Evolutionary conservation across 1,284 basidiomycete genomes (phyloP).

Genomic region (Naganishia albida): DNA sequence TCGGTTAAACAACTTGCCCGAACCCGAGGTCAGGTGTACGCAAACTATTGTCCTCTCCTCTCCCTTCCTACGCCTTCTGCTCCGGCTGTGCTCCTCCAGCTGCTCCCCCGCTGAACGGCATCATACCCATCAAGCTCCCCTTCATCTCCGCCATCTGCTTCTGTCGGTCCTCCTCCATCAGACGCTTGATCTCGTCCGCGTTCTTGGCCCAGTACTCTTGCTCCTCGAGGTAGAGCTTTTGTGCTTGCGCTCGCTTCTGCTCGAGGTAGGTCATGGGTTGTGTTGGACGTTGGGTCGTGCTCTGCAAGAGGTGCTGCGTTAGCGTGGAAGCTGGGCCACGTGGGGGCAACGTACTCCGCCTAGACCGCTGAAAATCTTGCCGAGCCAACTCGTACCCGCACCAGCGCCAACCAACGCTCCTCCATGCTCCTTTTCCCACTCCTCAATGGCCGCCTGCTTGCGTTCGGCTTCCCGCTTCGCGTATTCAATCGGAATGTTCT

Average conservation of each 20-base stretch:
- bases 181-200: constrained; percentile 74
- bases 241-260: constrained; percentile 81
- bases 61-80: constrained; percentile 37
- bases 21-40: no score
- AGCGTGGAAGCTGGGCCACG: no score
- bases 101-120: constrained; percentile 39
- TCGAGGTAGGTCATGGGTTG: constrained; percentile 84
- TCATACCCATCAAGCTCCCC: constrained; percentile 56
- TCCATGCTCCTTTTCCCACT: constrained; percentile 71
- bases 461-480: constrained; percentile 80
- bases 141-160: constrained; percentile 65
- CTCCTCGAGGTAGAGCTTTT: constrained; percentile 79
- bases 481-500: constrained; percentile 86
- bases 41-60: no score
- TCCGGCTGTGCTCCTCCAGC: neutral
- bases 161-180: constrained; percentile 70
- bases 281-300: constrained; percentile 43
- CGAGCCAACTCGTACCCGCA: constrained; percentile 55
- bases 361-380: constrained; percentile 63
- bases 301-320: constrained; percentile 33
- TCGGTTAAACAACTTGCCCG: no score
- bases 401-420: constrained; percentile 45
- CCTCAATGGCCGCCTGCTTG: constrained; percentile 73
- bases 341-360: constrained; percentile 41
- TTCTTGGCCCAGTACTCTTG: constrained; percentile 82